Base-by-base conservation (phyloP, 495 filamentous ascomycete genomes). In the Penicillium steckii region DNA sequence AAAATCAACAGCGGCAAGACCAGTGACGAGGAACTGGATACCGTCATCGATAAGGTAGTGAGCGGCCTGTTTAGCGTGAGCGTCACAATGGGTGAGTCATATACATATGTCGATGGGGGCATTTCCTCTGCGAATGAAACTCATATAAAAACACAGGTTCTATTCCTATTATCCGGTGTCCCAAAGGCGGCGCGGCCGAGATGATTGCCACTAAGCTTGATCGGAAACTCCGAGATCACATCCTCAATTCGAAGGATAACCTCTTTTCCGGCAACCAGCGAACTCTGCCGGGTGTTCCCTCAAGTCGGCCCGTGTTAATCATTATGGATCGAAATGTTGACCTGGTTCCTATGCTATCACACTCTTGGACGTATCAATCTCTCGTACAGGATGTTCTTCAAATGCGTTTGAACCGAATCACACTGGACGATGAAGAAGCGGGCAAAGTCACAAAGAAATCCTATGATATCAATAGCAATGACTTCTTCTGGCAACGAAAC, bases 321-420 rank as follows among this genome's bases (percentile, higher is more conserved):
- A 85, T 97, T 44, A 85, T 96, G 38, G 94, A 97, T 70, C 87
- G 94, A 52, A 97, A 95, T 55, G 85, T 99, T 19, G 94, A 99
- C 69, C 68, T 97, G 29, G 90, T 96, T 51, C 91, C 95, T n/a
- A 97, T 97, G 95, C 79, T 97, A 1, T 96, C 92, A 19, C 94
- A 99, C 71, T 96, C 92, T 1, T 99, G 94, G 94, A 97, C 91
- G 3, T 99, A 99, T 62, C 94, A 97, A 64, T 96, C 91, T 1
- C 80, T 99, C 15, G 91, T 97, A 25, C 87, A 96, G 56, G 95
- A 99, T 71, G 87, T 99, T 7, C 84, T 97, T 50, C 84, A 88
- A 32, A 95, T 95, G 90, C 87, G 86, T 55, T 80, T 97, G 41
- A 99, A 97, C 59, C 87, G 91, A n/a, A 97, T 99, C 62, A 97